These are phyloP conservation scores for Euphorbia corollata DNA, from an alignment of 441 rosid species.

Conservation along the genomic window DNA sequence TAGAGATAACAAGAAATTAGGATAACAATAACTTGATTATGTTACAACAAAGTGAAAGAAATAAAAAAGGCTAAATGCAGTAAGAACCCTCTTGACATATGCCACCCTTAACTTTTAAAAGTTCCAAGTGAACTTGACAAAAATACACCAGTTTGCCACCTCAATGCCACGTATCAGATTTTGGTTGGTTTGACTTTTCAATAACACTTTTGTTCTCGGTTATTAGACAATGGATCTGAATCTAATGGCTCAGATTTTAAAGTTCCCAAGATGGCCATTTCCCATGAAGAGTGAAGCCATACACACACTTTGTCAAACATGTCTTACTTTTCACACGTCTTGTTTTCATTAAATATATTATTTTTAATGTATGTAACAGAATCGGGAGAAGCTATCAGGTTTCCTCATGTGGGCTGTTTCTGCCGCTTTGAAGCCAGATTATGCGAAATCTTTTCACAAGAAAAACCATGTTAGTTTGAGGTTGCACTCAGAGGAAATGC, in stretches of 20 bases:
- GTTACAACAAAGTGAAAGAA: neutral
- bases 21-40: neutral
- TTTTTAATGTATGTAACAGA: slow-evolving; percentile 40
- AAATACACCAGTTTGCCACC: no score
- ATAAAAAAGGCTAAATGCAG: no score
- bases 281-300: no score
- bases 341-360: slow-evolving; percentile 7
- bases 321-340: neutral
- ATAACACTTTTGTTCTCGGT: no score
- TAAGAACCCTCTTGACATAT: no score
- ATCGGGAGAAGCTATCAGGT: slow-evolving; percentile 49
- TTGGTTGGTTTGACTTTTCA: no score
- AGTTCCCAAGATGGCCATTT: no score
- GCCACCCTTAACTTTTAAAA: no score
- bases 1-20: neutral
- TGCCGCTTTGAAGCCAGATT: slow-evolving; percentile 52
- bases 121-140: no score
- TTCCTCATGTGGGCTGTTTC: slow-evolving; percentile 78
- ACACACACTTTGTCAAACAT: neutral
- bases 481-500: slow-evolving; percentile 28
- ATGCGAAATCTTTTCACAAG: slow-evolving; percentile 21
- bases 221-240: no score
- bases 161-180: no score
- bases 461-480: slow-evolving; percentile 23
- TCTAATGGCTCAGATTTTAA: no score